A percentile compares a stretch with the other conserved stretches of the same genome.
These are phyloP conservation scores for Penicillium decumbens DNA, from an alignment of 2,329 filamentous ascomycete genomes.

Conservation along the genomic window DNA sequence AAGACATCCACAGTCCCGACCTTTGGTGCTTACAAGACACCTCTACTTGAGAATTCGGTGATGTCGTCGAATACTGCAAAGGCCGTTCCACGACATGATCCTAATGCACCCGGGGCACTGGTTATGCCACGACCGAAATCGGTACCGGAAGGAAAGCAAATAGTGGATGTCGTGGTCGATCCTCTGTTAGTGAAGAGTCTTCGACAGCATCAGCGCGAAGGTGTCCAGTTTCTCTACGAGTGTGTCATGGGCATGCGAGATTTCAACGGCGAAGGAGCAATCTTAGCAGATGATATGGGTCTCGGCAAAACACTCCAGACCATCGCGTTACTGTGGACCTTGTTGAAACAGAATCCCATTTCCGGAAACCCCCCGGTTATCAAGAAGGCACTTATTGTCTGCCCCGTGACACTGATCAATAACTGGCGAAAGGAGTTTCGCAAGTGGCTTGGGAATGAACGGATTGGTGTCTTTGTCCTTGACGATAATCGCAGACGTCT, in stretches of 20 bases:
- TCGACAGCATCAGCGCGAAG: slow-evolving; percentile 64
- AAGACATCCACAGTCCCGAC: slow-evolving; percentile 40
- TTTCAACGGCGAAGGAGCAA: slow-evolving; percentile 63
- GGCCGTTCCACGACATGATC: slow-evolving; percentile 63
- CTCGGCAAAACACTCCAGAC: slow-evolving; percentile 70
- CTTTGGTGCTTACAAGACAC: slow-evolving; percentile 57
- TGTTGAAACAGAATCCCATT: slow-evolving; percentile 67
- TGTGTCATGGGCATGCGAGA: slow-evolving; percentile 69
- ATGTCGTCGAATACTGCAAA: slow-evolving; percentile 44
- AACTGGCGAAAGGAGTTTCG: slow-evolving; percentile 71
- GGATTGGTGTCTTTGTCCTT: slow-evolving; percentile 64
- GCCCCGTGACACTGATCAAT: slow-evolving; percentile 65
- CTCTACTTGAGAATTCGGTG: slow-evolving; percentile 52
- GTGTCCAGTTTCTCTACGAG: slow-evolving; percentile 68
- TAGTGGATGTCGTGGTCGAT: slow-evolving; percentile 70
- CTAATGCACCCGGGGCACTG: slow-evolving; percentile 54
- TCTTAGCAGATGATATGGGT: slow-evolving; percentile 72
- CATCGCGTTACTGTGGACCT: slow-evolving; percentile 65
- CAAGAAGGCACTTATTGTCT: slow-evolving; percentile 68
- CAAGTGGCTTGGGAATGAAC: slow-evolving; percentile 68
- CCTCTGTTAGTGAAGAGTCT: slow-evolving; percentile 60
- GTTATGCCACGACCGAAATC: slow-evolving; percentile 61
- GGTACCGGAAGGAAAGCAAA: slow-evolving; percentile 57
- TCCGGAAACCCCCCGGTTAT: slow-evolving; percentile 57
- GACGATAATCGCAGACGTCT: slow-evolving; percentile 58